Evolutionary conservation across 441 rosid species (phyloP).

Genomic region (Eugenia klotzschiana): DNA sequence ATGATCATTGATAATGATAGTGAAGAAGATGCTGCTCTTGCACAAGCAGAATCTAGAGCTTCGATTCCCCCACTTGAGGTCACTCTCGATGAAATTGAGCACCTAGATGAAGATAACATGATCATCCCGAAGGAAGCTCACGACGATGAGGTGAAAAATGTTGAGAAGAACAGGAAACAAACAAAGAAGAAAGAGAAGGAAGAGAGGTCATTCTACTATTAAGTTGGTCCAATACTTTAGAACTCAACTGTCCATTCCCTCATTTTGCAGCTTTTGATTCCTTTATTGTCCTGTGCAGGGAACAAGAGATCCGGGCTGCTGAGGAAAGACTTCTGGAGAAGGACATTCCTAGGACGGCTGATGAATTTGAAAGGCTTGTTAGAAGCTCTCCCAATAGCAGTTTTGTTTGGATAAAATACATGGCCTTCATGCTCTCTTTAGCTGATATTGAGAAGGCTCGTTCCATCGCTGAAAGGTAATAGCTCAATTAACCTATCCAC

Average conservation of each 20-base stretch:
- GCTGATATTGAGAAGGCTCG: constrained; percentile 90
- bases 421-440: constrained; percentile 71
- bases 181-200: constrained; percentile 60
- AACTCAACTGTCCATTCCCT: neutral
- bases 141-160: constrained; percentile 9
- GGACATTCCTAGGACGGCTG: constrained; percentile 71
- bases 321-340: constrained; percentile 79
- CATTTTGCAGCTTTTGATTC: neutral
- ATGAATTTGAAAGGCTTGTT: constrained; percentile 84
- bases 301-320: constrained; percentile 76
- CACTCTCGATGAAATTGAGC: constrained; percentile 55
- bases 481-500: neutral
- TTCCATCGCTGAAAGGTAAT: constrained; percentile 85
- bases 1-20: constrained; percentile 23
- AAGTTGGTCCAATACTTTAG: neutral
- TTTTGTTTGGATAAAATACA: constrained; percentile 83
- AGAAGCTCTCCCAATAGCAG: constrained; percentile 93
- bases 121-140: constrained; percentile 20
- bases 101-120: constrained; percentile 18
- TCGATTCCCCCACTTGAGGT: constrained; percentile 77
- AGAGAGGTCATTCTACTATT: constrained; percentile 39
- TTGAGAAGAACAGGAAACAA: constrained; percentile 36
- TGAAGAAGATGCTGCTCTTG: constrained; percentile 35
- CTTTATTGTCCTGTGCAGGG: constrained; percentile 34
- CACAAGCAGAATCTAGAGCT: constrained; percentile 62